Base-by-base conservation (phyloP, 2,329 filamentous ascomycete species). In the Cladosporium velox region DNA sequence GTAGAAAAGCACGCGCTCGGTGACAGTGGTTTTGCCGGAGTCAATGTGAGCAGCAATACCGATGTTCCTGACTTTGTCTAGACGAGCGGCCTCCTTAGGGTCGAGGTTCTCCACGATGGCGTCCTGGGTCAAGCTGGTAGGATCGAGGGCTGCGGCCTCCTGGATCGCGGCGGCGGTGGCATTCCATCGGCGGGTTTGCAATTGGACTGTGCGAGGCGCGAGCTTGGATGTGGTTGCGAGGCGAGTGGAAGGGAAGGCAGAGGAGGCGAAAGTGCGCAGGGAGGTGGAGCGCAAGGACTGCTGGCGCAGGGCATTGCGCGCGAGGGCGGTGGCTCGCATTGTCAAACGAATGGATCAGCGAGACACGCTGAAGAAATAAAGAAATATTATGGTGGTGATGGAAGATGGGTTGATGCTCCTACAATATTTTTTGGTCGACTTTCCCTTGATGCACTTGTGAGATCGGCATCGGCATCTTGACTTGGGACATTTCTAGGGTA, bases 11-110 rank as follows among this genome's bases (percentile, higher is more conserved):
- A 99, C 93, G 79, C 95, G 91, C 82, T 99, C 95, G 65, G 93
- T 98, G 69, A 89, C 91, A 44, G 95, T 99, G 41, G 95, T 99
- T 83, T 99, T 99, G 74, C 95, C 95, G 76, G 92, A 97, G 83
- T 99, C 95, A 78, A 99, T 99, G 78, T 99, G 95, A 71, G 95
- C 95, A 32, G 95, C 95, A 83, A 99, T 99, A 81, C 95, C 95
- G 79, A 99, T 99, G 79, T 99, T 99, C 70, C 95, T 88, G 67
- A 98, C 91, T 81, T 86, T 88, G 62, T 90, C 87, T 70, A 99
- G 80, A 68, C 94, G 88, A 69, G 88, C 85, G 66, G 87, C 88
- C 81, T 99, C 95, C 67, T 89, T 86, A 35, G 91, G 88, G 72
- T 89, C 87, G 79, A 97, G 89, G 76, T 93, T 93, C 72, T 91